phyloP scores from a whole-genome alignment of 2,329 filamentous ascomycete species.

The Claviceps quebecensis region DNA sequence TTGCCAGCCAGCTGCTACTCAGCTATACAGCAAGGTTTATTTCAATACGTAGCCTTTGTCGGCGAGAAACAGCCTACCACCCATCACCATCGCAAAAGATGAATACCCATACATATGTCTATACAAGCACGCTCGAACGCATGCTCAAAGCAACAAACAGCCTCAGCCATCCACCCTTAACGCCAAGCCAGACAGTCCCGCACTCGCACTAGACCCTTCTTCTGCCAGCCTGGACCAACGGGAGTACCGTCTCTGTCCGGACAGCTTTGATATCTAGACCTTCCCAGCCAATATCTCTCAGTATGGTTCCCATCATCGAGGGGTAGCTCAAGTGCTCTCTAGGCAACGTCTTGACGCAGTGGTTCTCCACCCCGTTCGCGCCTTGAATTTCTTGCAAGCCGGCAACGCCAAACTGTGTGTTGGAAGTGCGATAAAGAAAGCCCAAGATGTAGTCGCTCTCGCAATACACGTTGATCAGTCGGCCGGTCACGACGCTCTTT shows the following conservation, averaged over 20 bases:
- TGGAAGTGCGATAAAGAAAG: conserved; percentile 74
- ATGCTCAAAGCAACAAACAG: background rate
- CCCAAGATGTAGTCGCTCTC: conserved; percentile 77
- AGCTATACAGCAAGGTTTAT: too few relatives aligned
- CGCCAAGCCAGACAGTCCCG: background rate
- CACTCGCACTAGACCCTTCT: background rate
- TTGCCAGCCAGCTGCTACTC: too few relatives aligned
- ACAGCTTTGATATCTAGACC: conserved; percentile 34
- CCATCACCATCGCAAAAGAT: too few relatives aligned
- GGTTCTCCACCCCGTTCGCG: conserved; percentile 52
- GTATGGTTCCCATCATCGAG: conserved; percentile 49
- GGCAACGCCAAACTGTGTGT: conserved; percentile 69
- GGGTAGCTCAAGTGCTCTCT: conserved; percentile 59
- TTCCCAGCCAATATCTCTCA: conserved; percentile 56
- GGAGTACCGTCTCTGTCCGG: conserved; percentile 12
- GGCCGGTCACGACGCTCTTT: conserved; percentile 64
- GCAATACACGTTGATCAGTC: conserved; percentile 83
- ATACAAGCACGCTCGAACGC: background rate
- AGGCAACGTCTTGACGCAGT: conserved; percentile 51
- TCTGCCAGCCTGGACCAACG: conserved; percentile 2
- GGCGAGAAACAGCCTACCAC: too few relatives aligned
- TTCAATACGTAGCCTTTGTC: too few relatives aligned
- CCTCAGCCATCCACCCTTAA: background rate
- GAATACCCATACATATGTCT: background rate
- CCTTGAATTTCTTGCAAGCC: conserved; percentile 64